A percentile compares a stretch with the other conserved stretches of the same genome.
These are phyloP conservation scores for Penicillium polonicum DNA, from an alignment of 2,329 filamentous ascomycete species.

Conservation along the genomic window DNA sequence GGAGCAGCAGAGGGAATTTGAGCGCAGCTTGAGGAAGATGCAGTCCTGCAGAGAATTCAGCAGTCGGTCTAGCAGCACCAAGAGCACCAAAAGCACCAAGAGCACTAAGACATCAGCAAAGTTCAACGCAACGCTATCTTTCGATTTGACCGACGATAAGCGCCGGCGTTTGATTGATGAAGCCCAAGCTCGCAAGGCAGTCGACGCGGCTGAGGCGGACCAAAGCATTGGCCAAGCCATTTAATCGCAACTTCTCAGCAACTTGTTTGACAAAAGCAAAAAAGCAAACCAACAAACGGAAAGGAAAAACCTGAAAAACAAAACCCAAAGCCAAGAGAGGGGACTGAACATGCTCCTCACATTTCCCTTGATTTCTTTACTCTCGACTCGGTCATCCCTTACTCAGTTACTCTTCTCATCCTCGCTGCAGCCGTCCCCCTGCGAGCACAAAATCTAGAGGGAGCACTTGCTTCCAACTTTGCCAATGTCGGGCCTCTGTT, in stretches of 20 bases:
- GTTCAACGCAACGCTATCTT: constrained; percentile 32
- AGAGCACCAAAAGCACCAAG: constrained; percentile 6
- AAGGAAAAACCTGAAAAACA: not conserved
- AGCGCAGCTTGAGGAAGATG: constrained; percentile 42
- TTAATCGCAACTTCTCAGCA: not conserved
- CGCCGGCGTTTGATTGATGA: constrained; percentile 50
- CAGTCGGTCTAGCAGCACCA: constrained; percentile 39
- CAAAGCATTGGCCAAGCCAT: constrained; percentile 2
- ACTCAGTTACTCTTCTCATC: not conserved
- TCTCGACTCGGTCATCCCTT: not conserved
- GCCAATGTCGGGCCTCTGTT: constrained; percentile 1
- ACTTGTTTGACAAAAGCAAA: not conserved
- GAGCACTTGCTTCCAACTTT: not conserved
- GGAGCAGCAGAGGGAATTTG: constrained; percentile 1
- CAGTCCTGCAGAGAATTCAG: constrained; percentile 46
- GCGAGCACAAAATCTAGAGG: not conserved
- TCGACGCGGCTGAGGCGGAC: constrained; percentile 11
- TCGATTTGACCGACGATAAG: constrained; percentile 52
- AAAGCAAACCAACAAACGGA: not conserved
- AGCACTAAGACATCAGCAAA: constrained; percentile 30
- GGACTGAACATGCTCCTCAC: not conserved
- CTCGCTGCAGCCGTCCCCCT: constrained; percentile 5
- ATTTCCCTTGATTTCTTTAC: not conserved
- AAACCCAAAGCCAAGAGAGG: not conserved
- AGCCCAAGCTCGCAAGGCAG: constrained; percentile 42